phyloP scores from a whole-genome alignment of 768 basidiomycete genomes.

The Phanerochaete carnosa region DNA sequence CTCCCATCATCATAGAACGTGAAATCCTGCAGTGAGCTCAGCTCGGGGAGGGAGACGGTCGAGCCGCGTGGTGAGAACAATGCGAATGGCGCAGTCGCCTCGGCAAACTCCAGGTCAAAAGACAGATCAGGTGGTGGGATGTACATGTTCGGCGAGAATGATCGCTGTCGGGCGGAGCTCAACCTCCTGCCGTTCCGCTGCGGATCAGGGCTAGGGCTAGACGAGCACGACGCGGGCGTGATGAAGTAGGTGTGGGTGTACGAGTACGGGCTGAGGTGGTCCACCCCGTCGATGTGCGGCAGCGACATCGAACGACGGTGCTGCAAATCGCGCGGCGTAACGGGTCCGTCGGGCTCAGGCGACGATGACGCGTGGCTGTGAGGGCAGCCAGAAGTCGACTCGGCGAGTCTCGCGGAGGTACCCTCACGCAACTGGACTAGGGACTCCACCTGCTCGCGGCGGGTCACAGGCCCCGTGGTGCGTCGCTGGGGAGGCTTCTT shows the following conservation, averaged over 20 bases:
- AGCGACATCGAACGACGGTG: slow-evolving; percentile 12
- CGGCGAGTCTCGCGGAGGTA: background rate
- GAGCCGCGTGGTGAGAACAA: background rate
- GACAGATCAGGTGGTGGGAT: slow-evolving; percentile 18
- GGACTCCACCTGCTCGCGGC: slow-evolving; percentile 27
- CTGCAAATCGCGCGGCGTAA: background rate
- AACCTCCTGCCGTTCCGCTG: slow-evolving; percentile 2
- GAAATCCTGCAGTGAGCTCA: slow-evolving; percentile 1
- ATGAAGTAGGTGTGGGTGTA: slow-evolving; percentile 14
- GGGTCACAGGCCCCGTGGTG: slow-evolving; percentile 12
- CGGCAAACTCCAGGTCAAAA: slow-evolving; percentile 13
- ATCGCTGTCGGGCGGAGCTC: slow-evolving; percentile 2
- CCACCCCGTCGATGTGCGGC: slow-evolving; percentile 3
- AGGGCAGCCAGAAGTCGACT: slow-evolving; percentile 3
- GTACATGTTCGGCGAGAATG: slow-evolving; percentile 1
- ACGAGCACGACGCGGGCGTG: slow-evolving; percentile 11
- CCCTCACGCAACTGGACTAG: slow-evolving; percentile 14
- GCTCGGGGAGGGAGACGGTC: slow-evolving; percentile 8
- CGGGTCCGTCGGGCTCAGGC: slow-evolving; percentile 2
- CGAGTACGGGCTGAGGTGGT: background rate
- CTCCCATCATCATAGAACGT: background rate
- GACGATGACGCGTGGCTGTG: slow-evolving; percentile 11
- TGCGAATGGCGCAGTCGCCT: background rate
- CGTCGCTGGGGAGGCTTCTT: slow-evolving; percentile 9
- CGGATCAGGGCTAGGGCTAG: slow-evolving; percentile 9